These are phyloP conservation scores for Senna tora DNA, from an alignment of 306 rosid genomes.

Conservation along the genomic window DNA sequence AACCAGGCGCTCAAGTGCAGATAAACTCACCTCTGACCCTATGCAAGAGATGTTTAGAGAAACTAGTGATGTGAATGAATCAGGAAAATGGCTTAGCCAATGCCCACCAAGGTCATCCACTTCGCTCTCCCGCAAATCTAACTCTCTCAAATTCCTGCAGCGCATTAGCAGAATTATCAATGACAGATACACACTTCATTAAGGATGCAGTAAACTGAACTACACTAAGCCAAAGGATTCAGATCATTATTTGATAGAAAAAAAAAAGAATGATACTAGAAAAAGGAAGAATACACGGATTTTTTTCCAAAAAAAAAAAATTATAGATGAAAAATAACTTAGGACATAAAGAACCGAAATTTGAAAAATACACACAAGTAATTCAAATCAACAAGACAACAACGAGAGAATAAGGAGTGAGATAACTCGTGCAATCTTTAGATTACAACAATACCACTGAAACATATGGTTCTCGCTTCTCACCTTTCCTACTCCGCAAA, in stretches of 20 bases:
- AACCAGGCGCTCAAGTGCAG: constrained; percentile 22
- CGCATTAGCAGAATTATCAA: constrained; percentile 30
- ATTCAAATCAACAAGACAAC: constrained; percentile 5
- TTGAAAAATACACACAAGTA: neutral
- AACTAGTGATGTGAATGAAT: constrained; percentile 2
- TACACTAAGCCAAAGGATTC: neutral
- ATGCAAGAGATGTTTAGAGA: constrained; percentile 24
- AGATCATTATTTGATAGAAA: neutral
- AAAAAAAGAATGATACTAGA: neutral
- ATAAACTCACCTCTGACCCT: constrained; percentile 18
- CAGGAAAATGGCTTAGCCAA: constrained; percentile 24
- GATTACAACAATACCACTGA: neutral
- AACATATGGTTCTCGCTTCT: neutral
- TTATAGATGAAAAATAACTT: neutral
- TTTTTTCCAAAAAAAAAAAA: neutral
- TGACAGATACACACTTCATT: constrained; percentile 25
- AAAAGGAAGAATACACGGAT: neutral
- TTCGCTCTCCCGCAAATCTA: constrained; percentile 75
- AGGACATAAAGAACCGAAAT: constrained; percentile 6
- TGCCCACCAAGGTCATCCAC: constrained; percentile 67
- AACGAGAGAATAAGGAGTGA: neutral
- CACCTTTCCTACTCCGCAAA: neutral
- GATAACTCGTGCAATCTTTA: neutral
- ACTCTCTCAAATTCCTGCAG: constrained; percentile 61
- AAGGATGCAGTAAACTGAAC: constrained; percentile 8